Base-by-base conservation (phyloP, 345 rosid genomes). In the Lepidium didymum region DNA sequence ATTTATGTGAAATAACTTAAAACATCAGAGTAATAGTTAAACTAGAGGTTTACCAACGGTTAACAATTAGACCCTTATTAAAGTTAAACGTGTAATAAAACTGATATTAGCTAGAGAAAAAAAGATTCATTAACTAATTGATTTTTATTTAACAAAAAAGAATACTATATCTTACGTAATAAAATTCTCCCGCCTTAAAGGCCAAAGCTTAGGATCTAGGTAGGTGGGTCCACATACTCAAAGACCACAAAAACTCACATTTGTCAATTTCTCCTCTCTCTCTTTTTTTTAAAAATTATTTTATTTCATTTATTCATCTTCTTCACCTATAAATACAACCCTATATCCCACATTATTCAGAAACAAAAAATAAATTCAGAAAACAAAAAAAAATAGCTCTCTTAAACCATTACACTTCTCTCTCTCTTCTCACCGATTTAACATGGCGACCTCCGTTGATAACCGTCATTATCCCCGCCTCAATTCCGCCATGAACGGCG, bases 361-460 rank as follows among this genome's bases (percentile, higher is more conserved):
- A 62, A 70, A 61, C 40, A n/a, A 3, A 23, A 49, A 52, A 40
- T 11, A 3, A 5, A 27, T 27, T 16, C 33, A 59, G 1, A 58
- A 34, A 1, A 16, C 11, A 55, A 25, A 9, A 3, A 61, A 56
- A 38, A 21, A 57, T 23, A 49, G 16, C 19, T 44, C 19, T 43
- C 31, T 56, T 4, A 60, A 25, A 3, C 2, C 2, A 1, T 1
- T 19, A 8, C 18, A 6, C 55, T 43, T 53, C 29, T 57, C 64
- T 57, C 52, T 70, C 47, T 61, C 36, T 62, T 59, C 37, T 55
- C 44, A 27, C 54, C 56, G 59, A 63, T 55, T 8, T 46, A 40
- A 60, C 60, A 90, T 93, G 98, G 88, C 94, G 49, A 87, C 97
- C 57, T 87, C 87, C 0, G 92, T 93, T 51, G 89, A 82, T 13